A percentile compares a stretch with the other conserved stretches of the same genome.
phyloP scores from a whole-genome alignment of 2,329 filamentous ascomycete species.

The Shiraia sp. region DNA sequence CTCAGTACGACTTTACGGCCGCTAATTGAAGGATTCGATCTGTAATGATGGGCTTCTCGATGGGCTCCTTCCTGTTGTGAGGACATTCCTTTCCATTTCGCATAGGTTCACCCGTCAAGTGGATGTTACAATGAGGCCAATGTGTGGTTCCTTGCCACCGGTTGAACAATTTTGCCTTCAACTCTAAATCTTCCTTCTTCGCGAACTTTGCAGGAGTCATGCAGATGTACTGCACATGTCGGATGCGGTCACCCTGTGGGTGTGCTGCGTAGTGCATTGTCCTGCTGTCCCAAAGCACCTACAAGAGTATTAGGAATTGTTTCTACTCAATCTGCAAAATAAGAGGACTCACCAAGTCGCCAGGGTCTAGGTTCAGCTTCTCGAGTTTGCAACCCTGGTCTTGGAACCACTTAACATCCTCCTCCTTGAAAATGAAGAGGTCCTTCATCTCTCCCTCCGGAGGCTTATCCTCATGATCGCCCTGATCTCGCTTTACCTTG shows the following conservation, averaged over 20 bases:
- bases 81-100: conserved; percentile 14
- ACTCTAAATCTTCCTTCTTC: conserved; percentile 17
- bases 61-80: conserved; percentile 17
- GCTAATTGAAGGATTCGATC: conserved; percentile 18
- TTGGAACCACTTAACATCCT: conserved; percentile 51
- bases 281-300: conserved; percentile 51
- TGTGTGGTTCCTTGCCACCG: conserved; percentile 24
- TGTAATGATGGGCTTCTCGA: conserved; percentile 22
- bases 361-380: conserved; percentile 49
- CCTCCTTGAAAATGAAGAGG: conserved; percentile 48
- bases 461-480: conserved; percentile 17
- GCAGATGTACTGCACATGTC: conserved; percentile 26
- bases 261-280: conserved; percentile 49
- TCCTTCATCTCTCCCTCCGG: conserved; percentile 41
- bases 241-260: conserved; percentile 16
- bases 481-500: conserved; percentile 15
- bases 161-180: conserved; percentile 21
- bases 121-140: conserved; percentile 29
- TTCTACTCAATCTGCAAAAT: too few species aligned
- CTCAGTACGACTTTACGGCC: conserved; percentile 20
- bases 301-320: not conserved
- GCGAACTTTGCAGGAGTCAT: conserved; percentile 23
- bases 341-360: conserved; percentile 39
- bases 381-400: conserved; percentile 44
- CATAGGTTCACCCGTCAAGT: conserved; percentile 10